phyloP scores from a whole-genome alignment of 352 stramenopile species.

The Pelagophyceae sp. region DNA sequence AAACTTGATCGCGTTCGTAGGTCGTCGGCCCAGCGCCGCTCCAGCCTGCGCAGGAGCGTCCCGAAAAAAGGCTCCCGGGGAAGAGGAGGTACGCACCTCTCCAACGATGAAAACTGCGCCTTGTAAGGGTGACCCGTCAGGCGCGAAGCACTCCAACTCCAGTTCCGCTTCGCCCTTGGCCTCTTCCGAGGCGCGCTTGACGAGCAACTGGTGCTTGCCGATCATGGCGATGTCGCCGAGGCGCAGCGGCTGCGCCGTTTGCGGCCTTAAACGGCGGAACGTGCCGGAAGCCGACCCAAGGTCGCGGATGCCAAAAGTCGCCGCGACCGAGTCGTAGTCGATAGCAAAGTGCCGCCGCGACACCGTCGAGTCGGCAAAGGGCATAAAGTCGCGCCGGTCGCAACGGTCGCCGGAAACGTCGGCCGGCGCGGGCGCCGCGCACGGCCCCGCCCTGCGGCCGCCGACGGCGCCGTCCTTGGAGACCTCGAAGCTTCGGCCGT shows the following conservation, averaged over 20 bases:
- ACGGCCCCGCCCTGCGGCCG: constrained; percentile 25
- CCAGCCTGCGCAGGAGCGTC: constrained; percentile 32
- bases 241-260: constrained; percentile 28
- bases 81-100: too few relatives aligned
- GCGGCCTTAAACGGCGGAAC: constrained; percentile 36
- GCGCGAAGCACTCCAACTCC: constrained; percentile 45
- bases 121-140: constrained; percentile 46
- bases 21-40: too few relatives aligned
- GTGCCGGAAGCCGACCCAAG: constrained; percentile 42
- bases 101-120: too few relatives aligned
- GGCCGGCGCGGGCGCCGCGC: neutral
- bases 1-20: constrained; percentile 42
- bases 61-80: too few relatives aligned
- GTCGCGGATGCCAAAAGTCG: constrained; percentile 41
- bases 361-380: constrained; percentile 45
- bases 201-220: constrained; percentile 46
- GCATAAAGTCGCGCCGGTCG: constrained; percentile 37
- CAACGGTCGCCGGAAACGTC: too few relatives aligned
- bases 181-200: neutral
- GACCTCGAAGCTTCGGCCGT: constrained; percentile 42
- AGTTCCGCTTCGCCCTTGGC: constrained; percentile 15
- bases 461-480: constrained; percentile 30
- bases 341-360: constrained; percentile 46
- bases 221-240: constrained; percentile 44
- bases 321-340: constrained; percentile 22